phyloP scores from a whole-genome alignment of 345 rosid genomes.

The Litchi chinensis region DNA sequence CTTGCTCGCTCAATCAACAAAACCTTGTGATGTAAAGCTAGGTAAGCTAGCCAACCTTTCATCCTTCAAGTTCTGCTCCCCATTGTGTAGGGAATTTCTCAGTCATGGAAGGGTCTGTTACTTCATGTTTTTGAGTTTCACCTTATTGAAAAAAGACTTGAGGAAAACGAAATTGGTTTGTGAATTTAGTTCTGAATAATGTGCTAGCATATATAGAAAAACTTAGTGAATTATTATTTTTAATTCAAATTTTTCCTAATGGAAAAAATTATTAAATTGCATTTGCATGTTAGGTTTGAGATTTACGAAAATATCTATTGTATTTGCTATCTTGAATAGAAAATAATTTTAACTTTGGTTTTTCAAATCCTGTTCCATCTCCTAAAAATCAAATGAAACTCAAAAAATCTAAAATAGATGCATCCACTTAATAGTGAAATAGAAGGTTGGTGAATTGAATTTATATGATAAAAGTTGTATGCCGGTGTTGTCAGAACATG shows the following conservation, averaged over 20 bases:
- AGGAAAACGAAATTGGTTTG: background rate
- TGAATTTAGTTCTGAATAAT: background rate
- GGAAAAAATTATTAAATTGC: background rate
- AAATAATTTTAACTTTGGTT: conserved; percentile 3
- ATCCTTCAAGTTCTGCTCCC: conserved; percentile 1
- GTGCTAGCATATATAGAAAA: background rate
- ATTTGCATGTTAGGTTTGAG: background rate
- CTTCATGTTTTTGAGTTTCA: background rate
- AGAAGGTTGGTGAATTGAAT: conserved; percentile 29
- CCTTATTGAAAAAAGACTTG: background rate
- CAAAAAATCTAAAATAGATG: conserved; percentile 26
- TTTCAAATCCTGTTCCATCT: background rate
- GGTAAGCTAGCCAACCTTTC: conserved; percentile 26
- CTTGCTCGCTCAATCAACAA: conserved; percentile 16
- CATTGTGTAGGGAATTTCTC: background rate
- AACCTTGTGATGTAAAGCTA: conserved; percentile 26
- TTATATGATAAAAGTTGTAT: conserved; percentile 28
- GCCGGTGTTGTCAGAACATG: conserved; percentile 39
- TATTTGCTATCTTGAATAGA: conserved; percentile 1
- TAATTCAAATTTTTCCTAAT: background rate
- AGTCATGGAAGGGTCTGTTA: background rate
- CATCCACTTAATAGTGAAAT: conserved; percentile 20
- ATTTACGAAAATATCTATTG: background rate
- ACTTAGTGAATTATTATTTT: background rate
- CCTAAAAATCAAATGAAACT: conserved; percentile 9